Base-by-base conservation (phyloP, 106 monocot genomes). In the Ottelia alismoides region DNA sequence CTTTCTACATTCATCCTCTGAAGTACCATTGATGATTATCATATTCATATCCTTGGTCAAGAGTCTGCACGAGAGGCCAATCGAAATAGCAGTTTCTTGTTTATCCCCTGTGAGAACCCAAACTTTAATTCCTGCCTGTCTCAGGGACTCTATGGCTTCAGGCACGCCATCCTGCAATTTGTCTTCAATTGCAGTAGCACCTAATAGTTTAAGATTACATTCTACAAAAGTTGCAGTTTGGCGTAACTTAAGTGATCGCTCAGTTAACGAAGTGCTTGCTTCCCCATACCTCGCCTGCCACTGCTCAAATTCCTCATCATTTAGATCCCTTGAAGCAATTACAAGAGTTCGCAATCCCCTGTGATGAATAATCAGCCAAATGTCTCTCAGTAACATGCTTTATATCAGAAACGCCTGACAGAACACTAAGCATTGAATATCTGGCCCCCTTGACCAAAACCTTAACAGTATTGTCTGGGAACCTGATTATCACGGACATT, bases 101-200 rank as follows among this genome's bases (percentile, higher is more conserved):
- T 96, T 96, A 74, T 96, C 94, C 53, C 94, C 94, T 11, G 94
- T 96, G 22, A 96, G 78, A 60, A 96, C 84, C 94, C 94, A 96
- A 47, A 96, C 84, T 58, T 96, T 96, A 23, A 96, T 96, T 57
- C 94, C 94, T 50, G 94, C 94, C 74, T 96, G 94, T 24, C 88
- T 55, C 53, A 96, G 76, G 31, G 88, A 81, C 67, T 96, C 94
- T 74, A 96, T 96, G 28, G 94, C 70, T 64, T 96, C 94, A 70
- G 94, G 94, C 30, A 96, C 94, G 47, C 88, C 94, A 32, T 96
- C 94, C 63, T 96, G 94, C 60, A 96, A 72, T 68, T 96, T 96
- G 62, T 96, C 94, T 69, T 96, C 94, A 51, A 96, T 82, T 27
- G 56, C 94, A 71, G 94, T 96, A 56, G 94, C 94, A 18, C 94